phyloP scores from a whole-genome alignment of 1,139 yeast genomes.

The Yamadazyma dendronema region DNA sequence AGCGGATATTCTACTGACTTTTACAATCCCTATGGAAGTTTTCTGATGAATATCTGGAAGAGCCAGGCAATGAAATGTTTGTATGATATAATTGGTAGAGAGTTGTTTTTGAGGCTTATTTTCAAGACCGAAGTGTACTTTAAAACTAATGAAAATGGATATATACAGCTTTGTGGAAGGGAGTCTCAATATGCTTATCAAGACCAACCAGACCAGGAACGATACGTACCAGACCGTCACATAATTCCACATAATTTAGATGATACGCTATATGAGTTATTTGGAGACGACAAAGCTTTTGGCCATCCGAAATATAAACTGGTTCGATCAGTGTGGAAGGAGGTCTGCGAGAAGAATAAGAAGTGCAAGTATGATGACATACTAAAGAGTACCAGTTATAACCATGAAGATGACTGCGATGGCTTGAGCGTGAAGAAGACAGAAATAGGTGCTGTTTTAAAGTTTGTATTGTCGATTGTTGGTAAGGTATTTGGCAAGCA shows the following conservation, averaged over 20 bases:
- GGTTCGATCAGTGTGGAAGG: neutral
- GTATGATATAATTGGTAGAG: constrained; percentile 26
- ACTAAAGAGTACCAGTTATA: no score
- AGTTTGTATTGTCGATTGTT: constrained; percentile 38
- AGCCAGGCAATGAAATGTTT: constrained; percentile 31
- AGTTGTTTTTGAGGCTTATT: constrained; percentile 30
- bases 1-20: constrained; percentile 14
- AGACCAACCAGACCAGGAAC: neutral
- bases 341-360: neutral
- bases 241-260: constrained; percentile 3
- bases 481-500: constrained; percentile 52
- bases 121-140: constrained; percentile 26
- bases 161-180: constrained; percentile 38
- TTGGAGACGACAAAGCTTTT: neutral
- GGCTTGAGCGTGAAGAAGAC: neutral
- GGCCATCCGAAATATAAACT: no score
- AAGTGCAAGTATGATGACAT: neutral
- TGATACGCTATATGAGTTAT: constrained; percentile 7
- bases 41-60: constrained; percentile 30
- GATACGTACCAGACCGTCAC: constrained; percentile 1
- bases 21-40: constrained; percentile 24
- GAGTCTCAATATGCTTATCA: constrained; percentile 1
- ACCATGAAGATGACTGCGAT: neutral
- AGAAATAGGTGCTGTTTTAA: constrained; percentile 25
- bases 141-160: constrained; percentile 12